Percentiles rank a stretch among this genome's conserved stretches.
phyloP scores from a whole-genome alignment of 129 eudicot species.

The Helianthus tuberosus region DNA sequence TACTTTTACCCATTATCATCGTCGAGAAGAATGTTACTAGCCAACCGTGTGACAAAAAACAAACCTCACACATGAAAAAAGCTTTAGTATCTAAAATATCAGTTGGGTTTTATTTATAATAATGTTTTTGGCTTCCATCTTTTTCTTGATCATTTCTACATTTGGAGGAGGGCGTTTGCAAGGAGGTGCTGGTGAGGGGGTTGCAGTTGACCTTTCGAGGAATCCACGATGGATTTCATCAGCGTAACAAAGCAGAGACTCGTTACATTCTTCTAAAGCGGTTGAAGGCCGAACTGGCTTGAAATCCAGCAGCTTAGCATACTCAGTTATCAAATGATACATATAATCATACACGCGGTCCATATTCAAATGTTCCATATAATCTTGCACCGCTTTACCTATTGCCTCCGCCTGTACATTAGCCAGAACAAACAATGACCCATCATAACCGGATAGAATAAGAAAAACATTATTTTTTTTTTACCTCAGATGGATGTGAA shows the following conservation, averaged over 20 bases:
- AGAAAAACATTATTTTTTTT: background rate
- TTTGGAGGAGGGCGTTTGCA: slow-evolving; percentile 53
- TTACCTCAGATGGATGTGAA: slow-evolving; percentile 52
- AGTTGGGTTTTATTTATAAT: slow-evolving; percentile 28
- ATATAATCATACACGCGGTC: slow-evolving; percentile 73
- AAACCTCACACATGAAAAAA: slow-evolving; percentile 22
- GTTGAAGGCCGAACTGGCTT: slow-evolving; percentile 55
- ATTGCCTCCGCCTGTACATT: slow-evolving; percentile 65
- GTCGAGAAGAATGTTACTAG: slow-evolving; percentile 1
- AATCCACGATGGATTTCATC: slow-evolving; percentile 51
- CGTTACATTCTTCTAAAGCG: slow-evolving; percentile 58
- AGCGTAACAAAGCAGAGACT: slow-evolving; percentile 68
- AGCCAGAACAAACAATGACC: slow-evolving; percentile 2
- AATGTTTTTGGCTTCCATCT: slow-evolving; percentile 35
- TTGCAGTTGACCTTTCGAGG: slow-evolving; percentile 52
- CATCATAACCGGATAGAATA: background rate
- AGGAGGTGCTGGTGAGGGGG: slow-evolving; percentile 57
- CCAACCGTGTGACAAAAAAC: slow-evolving; percentile 6
- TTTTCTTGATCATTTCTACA: slow-evolving; percentile 25
- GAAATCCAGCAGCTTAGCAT: slow-evolving; percentile 64
- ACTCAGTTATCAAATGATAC: slow-evolving; percentile 62
- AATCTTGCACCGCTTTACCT: slow-evolving; percentile 63
- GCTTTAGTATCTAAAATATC: slow-evolving; percentile 9
- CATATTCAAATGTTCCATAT: slow-evolving; percentile 63
- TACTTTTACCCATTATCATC: slow-evolving; percentile 16